Evolutionary conservation across 352 stramenopile species (phyloP).

Genomic region (Phytophthora tubulina): DNA sequence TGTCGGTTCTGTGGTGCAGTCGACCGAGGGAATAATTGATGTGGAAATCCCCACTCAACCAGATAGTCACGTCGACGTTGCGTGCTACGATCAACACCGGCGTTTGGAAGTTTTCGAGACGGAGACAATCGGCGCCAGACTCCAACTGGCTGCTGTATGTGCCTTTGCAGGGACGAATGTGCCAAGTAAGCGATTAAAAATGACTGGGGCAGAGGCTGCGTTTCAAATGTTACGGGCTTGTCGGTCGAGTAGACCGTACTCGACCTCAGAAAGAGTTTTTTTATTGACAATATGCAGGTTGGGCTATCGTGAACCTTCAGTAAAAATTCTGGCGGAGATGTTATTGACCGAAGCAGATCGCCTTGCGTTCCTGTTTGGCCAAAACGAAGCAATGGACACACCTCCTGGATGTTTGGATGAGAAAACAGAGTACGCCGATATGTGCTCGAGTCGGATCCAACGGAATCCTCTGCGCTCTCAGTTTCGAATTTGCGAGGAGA

Average conservation of each 20-base stretch:
- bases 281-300: conserved; percentile 40
- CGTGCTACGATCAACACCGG: conserved; percentile 46
- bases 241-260: conserved; percentile 46
- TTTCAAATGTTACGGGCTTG: conserved; percentile 56
- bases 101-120: conserved; percentile 45
- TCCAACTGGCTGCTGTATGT: conserved; percentile 56
- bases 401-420: conserved; percentile 14
- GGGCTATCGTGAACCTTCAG: conserved; percentile 47
- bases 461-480: conserved; percentile 35
- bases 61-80: conserved; percentile 24
- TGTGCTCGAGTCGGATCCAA: conserved; percentile 7
- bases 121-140: conserved; percentile 47
- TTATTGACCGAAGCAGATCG: conserved; percentile 39
- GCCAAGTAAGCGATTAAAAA: conserved; percentile 40
- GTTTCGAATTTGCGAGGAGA: conserved; percentile 35
- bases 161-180: conserved; percentile 32
- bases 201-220: conserved; percentile 59
- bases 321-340: conserved; percentile 46
- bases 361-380: conserved; percentile 46
- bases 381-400: not conserved
- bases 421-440: conserved; percentile 27
- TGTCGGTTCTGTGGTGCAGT: conserved; percentile 33
- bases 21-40: conserved; percentile 27
- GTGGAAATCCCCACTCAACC: conserved; percentile 22
- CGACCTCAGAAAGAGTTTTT: conserved; percentile 25